phyloP scores from a whole-genome alignment of 352 stramenopile genomes.

The Phytopythium montanum region DNA sequence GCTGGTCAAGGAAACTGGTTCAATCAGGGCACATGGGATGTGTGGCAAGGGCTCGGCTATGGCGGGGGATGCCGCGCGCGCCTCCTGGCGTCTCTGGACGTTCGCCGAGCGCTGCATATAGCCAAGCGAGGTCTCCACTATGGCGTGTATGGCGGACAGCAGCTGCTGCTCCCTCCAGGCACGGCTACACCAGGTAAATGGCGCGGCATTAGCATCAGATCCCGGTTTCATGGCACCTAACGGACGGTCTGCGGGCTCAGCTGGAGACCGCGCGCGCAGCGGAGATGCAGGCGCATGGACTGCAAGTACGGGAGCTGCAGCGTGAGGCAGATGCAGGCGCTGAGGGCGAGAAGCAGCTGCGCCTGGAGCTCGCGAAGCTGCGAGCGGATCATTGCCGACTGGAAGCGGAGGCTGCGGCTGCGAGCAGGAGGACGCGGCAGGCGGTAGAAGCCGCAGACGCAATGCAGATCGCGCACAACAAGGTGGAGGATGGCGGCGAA shows the following conservation, averaged over 20 bases:
- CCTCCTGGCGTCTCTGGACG: neutral
- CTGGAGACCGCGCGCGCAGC: conserved; percentile 37
- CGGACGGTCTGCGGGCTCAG: conserved; percentile 11
- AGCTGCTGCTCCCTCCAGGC: conserved; percentile 27
- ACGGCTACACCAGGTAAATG: conserved; percentile 34
- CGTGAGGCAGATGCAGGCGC: conserved; percentile 19
- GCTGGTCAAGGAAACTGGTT: neutral
- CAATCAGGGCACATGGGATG: neutral
- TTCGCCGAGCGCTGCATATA: neutral
- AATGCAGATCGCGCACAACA: conserved; percentile 6
- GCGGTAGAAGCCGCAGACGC: conserved; percentile 15
- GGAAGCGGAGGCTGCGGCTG: conserved; percentile 27
- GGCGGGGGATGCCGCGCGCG: neutral
- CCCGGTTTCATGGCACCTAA: neutral
- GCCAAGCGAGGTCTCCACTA: neutral
- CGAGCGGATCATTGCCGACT: conserved; percentile 38
- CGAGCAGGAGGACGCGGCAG: conserved; percentile 14
- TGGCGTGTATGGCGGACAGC: neutral
- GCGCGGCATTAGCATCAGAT: neutral
- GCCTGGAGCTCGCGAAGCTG: conserved; percentile 35
- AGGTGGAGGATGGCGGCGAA: conserved; percentile 7
- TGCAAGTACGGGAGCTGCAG: conserved; percentile 32
- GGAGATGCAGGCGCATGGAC: conserved; percentile 46
- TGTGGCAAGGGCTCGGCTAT: neutral
- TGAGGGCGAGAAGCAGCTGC: conserved; percentile 28